Base-by-base conservation (phyloP, 768 basidiomycete genomes). In the Naganishia antarctica region DNA sequence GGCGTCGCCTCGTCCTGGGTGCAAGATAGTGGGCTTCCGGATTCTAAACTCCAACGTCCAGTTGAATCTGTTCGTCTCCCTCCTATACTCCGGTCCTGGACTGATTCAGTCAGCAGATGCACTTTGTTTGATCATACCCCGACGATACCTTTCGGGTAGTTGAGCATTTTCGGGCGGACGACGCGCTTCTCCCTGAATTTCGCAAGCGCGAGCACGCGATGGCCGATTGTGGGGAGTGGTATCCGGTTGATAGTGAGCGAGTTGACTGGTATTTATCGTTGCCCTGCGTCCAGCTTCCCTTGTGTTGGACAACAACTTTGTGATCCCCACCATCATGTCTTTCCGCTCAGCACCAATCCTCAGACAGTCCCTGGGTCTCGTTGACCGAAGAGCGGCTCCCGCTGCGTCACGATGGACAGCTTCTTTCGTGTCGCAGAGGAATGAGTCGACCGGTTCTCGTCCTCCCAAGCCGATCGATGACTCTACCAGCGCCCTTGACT, bases 401-500 rank as follows among this genome's bases (percentile, higher is more conserved):
- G 37, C 32, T 15, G 37, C n/a, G 5, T 7, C 34, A 26, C 28
- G 34, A 34, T 57, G 53, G 53, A 40, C 53, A 23, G 23, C 37
- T 37, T 41, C 53, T 29, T 57, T 21, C 16, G 53, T 25, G 18
- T 34, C 26, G 12, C 25, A 32, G 3, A 37, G 53, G 40, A 57
- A 57, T 16, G 21, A 57, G 53, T 57, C 53, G 21, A 41, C 53
- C 9, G 53, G 37, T 41, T 57, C 53, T 57, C 53, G 53, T 61
- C 65, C 74, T 21, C 78, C 79, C 23, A 76, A 74, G 61, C 81
- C 90, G 4, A 88, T 93, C 65, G 87, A 91, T 75, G 92, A 94
- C 78, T 92, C 90, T 37, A 97, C 94, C 0, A 92, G 90, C 21
- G 94, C 94, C 12, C 81, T 94, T 70, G 92, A 93, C 78, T 98